phyloP scores from a whole-genome alignment of 371 early-diverging fungal genomes.

The Coemansia sp. region DNA sequence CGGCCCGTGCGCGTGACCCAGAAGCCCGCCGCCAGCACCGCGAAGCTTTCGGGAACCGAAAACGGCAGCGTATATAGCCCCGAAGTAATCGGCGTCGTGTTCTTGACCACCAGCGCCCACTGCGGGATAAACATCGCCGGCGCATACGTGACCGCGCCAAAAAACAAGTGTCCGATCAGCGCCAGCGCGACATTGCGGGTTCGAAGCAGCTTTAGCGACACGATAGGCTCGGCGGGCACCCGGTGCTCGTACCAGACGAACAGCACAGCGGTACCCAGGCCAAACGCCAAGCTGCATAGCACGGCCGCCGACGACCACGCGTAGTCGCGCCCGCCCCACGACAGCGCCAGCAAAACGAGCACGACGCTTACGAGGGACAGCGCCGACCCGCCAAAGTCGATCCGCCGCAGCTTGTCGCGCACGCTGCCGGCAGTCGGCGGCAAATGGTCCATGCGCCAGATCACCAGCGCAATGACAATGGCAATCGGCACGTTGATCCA shows the following conservation, averaged over 20 bases:
- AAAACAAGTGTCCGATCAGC: constrained; percentile 35
- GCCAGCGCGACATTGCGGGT: constrained; percentile 48
- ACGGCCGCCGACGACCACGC: constrained; percentile 64
- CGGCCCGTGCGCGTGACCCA: constrained; percentile 26
- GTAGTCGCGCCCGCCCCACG: constrained; percentile 66
- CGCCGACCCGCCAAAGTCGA: constrained; percentile 67
- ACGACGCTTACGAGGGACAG: constrained; percentile 57
- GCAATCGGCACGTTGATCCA: constrained; percentile 74
- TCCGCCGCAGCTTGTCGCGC: constrained; percentile 56
- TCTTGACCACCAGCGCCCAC: constrained; percentile 51
- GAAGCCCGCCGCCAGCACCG: constrained; percentile 8
- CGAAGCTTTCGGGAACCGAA: constrained; percentile 23
- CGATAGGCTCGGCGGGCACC: constrained; percentile 61
- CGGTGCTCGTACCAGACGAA: constrained; percentile 62
- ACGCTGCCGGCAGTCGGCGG: constrained; percentile 52
- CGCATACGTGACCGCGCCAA: constrained; percentile 58
- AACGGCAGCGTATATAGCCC: constrained; percentile 37
- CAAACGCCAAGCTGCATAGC: constrained; percentile 57
- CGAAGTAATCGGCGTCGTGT: constrained; percentile 44
- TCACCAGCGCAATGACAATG: constrained; percentile 55
- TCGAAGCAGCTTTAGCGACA: constrained; percentile 56
- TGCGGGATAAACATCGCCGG: constrained; percentile 67
- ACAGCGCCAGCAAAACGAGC: constrained; percentile 60
- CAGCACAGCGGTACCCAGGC: constrained; percentile 43
- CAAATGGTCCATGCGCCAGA: constrained; percentile 54